Evolutionary conservation across 306 rosid genomes (phyloP), one percentile per base, ranked within the genome.

Genomic region (Erythrophleum fordii): DNA sequence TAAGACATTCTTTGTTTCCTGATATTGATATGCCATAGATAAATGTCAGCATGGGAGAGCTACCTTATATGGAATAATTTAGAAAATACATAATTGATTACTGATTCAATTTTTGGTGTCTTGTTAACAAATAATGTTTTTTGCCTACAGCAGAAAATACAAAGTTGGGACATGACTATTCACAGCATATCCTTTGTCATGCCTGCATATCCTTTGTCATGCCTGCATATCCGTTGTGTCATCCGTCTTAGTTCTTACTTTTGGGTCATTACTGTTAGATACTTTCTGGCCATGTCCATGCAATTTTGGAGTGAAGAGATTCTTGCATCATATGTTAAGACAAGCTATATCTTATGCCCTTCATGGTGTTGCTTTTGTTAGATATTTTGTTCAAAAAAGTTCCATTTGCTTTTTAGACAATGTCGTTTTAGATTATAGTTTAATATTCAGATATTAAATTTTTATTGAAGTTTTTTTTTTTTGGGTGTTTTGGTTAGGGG

Each of bases 21-120:
- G 51, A 46, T 46, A 46, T 46, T 22, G 29, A 73, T 61, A 9
- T 20, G 55, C 51, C 42, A 12, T 34, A 6, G 52, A 13, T 41
- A 60, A 68, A 45, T 48, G 31, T 52, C 37, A 53, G 23, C 69
- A 52, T 58, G 76, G 58, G 44, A 44, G 39, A 41, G 23, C 75
- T 39, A 53, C 29, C 53, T 26, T n/a, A 68, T 53, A 68, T 53
- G 68, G 75, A 55, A 67, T 69, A n/a, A 35, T 41, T 34, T 45
- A 42, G 60, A 78, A 55, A 44, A 55, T 68, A 26, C 5, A 69
- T 16, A 18, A 13, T 37, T 10, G 18, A 55, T n/a, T n/a, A 48
- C 39, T 17, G 18, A 51, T 51, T 17, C 56, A 51, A 18, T 2
- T 51, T 51, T 51, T 17, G 55, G 55, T 49, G 16, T 49, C 20